These are phyloP conservation scores for Teunomyces atbi DNA, from an alignment of 805 yeast genomes.

Conservation along the genomic window DNA sequence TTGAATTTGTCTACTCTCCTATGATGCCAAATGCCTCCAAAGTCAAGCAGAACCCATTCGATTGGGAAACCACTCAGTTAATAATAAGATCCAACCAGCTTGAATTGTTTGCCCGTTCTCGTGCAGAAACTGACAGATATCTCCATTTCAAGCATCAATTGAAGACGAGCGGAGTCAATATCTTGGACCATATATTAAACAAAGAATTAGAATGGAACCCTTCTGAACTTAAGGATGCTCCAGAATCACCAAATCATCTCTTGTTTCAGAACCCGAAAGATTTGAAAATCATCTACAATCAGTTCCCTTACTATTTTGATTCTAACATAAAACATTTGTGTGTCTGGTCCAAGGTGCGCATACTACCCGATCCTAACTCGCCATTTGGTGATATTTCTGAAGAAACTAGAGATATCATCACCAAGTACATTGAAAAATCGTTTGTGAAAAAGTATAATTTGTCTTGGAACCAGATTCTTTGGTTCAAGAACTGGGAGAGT, in stretches of 20 bases:
- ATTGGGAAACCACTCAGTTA: conserved; percentile 44
- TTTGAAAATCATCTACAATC: conserved; percentile 49
- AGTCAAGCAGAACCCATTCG: conserved; percentile 36
- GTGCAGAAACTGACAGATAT: conserved; percentile 43
- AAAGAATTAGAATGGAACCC: conserved; percentile 52
- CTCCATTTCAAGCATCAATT: conserved; percentile 44
- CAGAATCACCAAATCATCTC: conserved; percentile 31
- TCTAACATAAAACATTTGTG: conserved; percentile 54
- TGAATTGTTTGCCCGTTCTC: conserved; percentile 49
- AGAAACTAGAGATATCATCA: conserved; percentile 40
- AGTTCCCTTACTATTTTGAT: conserved; percentile 66
- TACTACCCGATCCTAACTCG: conserved; percentile 51
- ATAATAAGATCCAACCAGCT: conserved; percentile 43
- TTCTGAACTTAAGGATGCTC: conserved; percentile 25
- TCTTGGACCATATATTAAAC: conserved; percentile 49
- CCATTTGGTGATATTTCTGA: conserved; percentile 51
- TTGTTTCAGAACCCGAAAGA: conserved; percentile 45
- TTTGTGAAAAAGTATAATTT: conserved; percentile 46
- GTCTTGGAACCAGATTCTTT: conserved; percentile 40
- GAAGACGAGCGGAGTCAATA: conserved; percentile 29
- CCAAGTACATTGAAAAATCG: conserved; percentile 46
- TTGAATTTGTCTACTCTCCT: conserved; percentile 26
- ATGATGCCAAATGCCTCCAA: conserved; percentile 41
- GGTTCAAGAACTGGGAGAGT: conserved; percentile 74
- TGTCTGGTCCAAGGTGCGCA: conserved; percentile 62